Evolutionary conservation across 805 yeast species (phyloP), one percentile per base, ranked within the genome.

Genomic region (Metschnikowia baotianmanensis): DNA sequence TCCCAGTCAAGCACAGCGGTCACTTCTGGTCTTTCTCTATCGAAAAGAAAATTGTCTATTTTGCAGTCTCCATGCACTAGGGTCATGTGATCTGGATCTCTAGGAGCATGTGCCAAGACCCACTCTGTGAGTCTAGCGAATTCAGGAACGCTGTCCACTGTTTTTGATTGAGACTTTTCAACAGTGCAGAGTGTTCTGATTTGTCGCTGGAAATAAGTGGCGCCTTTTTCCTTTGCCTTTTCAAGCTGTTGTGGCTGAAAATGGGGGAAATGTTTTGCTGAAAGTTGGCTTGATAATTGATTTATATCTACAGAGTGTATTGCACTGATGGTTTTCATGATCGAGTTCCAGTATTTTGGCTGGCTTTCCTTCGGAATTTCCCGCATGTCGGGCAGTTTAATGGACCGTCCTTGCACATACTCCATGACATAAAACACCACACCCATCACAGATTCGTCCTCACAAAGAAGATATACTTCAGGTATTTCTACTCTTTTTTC

Each of bases 1-100:
- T 80, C 86, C 86, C 86, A 80, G 53, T 80, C 85, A 30, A 80
- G 62, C 2, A 80, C 75, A 0, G 83, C 83, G 35, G 73, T 59
- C 3, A 79, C 77, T 31, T 57, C 55, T 16, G 72, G 71, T 33
- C 69, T 66, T 1, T 69, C 71, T 48, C 78, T 79, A 58, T 82
- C 73, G 62, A 75, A 74, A 24, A 84, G 71, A 47, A 83, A 65
- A 62, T 83, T 71, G 67, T 84, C 83, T 52, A 76, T 67, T 63
- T 80, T 76, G 71, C 74, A 72, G 63, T 81, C 80, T 31, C 90
- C 86, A 48, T 80, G 86, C 27, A 80, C 77, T 41, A 80, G 64
- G 2, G 72, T 62, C 29, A 69, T 61, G 11, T 62, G 53, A 5
- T 59, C 50, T 1, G 79, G 73, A 44, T 75, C 79, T n/a, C 47